phyloP scores from a whole-genome alignment of 495 filamentous ascomycete genomes.

The Hypoxylon trugodes region DNA sequence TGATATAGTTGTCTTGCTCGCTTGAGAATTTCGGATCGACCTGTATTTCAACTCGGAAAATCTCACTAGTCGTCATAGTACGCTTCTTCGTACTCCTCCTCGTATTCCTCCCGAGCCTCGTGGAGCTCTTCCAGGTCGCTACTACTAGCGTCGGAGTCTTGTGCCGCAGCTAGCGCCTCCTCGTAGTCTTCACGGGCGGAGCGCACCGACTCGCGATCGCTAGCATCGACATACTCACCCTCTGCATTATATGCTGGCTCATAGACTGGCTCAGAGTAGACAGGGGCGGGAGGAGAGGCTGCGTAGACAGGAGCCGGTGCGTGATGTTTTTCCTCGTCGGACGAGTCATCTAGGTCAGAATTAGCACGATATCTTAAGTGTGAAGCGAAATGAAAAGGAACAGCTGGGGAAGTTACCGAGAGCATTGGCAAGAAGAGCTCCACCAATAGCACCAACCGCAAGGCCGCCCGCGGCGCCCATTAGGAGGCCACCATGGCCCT shows the following conservation, averaged over 20 bases:
- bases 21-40: not conserved
- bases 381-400: not conserved
- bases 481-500: conserved; percentile 52
- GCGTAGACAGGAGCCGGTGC: conserved; percentile 36
- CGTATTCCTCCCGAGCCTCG: conserved; percentile 56
- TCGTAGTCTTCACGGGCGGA: conserved; percentile 51
- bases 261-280: conserved; percentile 24
- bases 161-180: conserved; percentile 48
- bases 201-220: conserved; percentile 51
- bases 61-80: conserved; percentile 54
- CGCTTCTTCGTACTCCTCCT: conserved; percentile 58
- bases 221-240: conserved; percentile 49
- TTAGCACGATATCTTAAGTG: conserved; percentile 20
- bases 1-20: conserved; percentile 3
- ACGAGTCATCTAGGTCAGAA: conserved; percentile 36
- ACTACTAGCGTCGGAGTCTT: conserved; percentile 49
- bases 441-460: conserved; percentile 64
- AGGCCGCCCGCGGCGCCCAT: conserved; percentile 62
- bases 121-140: conserved; percentile 54
- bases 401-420: conserved; percentile 47
- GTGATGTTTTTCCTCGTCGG: conserved; percentile 38
- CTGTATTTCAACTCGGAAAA: not conserved
- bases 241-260: conserved; percentile 46
- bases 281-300: conserved; percentile 27
- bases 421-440: conserved; percentile 64